phyloP scores from a whole-genome alignment of 331 rosid genomes.

The Acacia pycnantha region DNA sequence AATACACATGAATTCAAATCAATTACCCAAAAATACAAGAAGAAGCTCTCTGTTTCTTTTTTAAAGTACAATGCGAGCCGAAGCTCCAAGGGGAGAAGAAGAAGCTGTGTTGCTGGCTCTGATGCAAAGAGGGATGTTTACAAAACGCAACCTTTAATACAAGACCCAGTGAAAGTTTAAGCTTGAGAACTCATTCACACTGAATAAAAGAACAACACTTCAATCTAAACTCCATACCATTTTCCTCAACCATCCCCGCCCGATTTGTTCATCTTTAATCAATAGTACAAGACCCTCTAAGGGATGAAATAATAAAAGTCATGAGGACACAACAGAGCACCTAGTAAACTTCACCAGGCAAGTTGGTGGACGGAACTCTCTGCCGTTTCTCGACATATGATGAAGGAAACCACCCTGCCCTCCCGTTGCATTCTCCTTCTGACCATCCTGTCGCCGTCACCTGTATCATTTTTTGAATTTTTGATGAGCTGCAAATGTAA shows the following conservation, averaged over 20 bases:
- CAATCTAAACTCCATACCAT: constrained; percentile 11
- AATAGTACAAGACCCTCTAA: not conserved
- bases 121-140: constrained; percentile 20
- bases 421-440: constrained; percentile 93
- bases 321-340: constrained; percentile 1
- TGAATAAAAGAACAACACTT: constrained; percentile 5
- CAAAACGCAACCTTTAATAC: constrained; percentile 21
- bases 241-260: not conserved
- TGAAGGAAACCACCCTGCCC: constrained; percentile 94
- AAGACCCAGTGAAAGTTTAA: not conserved
- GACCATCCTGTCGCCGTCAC: constrained; percentile 87
- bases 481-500: not conserved
- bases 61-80: too few species aligned
- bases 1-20: constrained; percentile 20
- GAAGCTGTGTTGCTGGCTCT: not conserved
- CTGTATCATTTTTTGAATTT: constrained; percentile 39
- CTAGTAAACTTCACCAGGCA: constrained; percentile 59
- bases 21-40: not conserved
- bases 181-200: not conserved
- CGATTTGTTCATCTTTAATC: constrained; percentile 18
- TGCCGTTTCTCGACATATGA: constrained; percentile 85
- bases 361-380: constrained; percentile 62
- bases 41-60: too few species aligned
- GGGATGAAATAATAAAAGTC: constrained; percentile 11
- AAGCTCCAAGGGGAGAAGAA: too few species aligned